Conservation (phyloP, 352 stramenopile genomes). For the Phytophthora litchii region DNA sequence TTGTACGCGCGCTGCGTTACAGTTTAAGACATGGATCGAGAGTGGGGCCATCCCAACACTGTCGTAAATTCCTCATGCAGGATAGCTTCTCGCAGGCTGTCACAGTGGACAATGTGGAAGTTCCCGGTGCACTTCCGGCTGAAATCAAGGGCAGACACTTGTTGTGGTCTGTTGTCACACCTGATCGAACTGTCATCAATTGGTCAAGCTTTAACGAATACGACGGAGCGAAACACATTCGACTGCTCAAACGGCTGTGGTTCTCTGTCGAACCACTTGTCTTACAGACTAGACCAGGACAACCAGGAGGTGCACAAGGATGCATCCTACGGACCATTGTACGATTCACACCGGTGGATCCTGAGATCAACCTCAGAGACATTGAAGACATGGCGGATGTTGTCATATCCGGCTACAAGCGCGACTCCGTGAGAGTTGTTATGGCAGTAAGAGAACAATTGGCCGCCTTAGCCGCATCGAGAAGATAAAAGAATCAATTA, state of each 20-base stretch:
- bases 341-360: slow-evolving; percentile 30
- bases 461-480: background rate
- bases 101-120: slow-evolving; percentile 32
- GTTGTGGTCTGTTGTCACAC: slow-evolving; percentile 22
- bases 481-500: background rate
- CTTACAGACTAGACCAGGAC: background rate
- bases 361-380: slow-evolving; percentile 13
- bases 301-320: slow-evolving; percentile 5
- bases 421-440: no score
- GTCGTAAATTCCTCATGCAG: slow-evolving; percentile 7
- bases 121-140: slow-evolving; percentile 15
- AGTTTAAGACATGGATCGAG: slow-evolving; percentile 27
- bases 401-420: slow-evolving; percentile 3
- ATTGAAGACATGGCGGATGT: slow-evolving; percentile 33
- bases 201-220: slow-evolving; percentile 40
- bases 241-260: slow-evolving; percentile 22
- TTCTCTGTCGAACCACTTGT: slow-evolving; percentile 25
- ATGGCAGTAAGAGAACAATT: no score
- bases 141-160: slow-evolving; percentile 28
- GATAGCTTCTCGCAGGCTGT: slow-evolving; percentile 27
- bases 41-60: slow-evolving; percentile 30
- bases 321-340: slow-evolving; percentile 31
- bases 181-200: slow-evolving; percentile 29
- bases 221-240: slow-evolving; percentile 18
- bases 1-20: slow-evolving; percentile 15